Percentiles rank a stretch among this genome's conserved stretches.
Conservation (phyloP, 768 basidiomycete species). For the Crassisporium funariophilum region DNA sequence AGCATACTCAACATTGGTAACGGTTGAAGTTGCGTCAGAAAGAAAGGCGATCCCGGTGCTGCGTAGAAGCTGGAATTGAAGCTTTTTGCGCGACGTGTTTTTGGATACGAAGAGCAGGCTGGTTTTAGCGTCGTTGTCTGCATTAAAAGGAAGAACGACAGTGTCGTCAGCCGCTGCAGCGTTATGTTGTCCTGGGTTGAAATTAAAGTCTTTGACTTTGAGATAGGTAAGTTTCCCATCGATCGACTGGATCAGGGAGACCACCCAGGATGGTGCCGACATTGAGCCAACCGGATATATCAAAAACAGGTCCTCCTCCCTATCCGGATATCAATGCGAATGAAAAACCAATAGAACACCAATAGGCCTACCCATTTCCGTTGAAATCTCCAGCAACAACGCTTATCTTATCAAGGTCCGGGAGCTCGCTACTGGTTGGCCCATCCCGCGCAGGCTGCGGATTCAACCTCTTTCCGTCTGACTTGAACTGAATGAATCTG, state of each 20-base stretch:
- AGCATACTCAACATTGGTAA: background rate
- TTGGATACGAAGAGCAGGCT: background rate
- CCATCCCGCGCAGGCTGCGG: background rate
- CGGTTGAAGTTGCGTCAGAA: background rate
- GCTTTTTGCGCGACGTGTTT: background rate
- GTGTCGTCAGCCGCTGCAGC: no score
- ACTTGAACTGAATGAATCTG: conserved; percentile 1
- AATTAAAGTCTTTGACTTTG: background rate
- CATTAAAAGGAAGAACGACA: background rate
- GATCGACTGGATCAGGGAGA: background rate
- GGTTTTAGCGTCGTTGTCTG: conserved; percentile 2
- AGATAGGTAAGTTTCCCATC: background rate
- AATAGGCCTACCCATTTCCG: conserved; percentile 2
- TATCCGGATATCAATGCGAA: background rate
- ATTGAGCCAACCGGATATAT: no score
- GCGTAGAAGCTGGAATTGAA: conserved; percentile 1
- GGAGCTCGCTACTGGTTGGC: background rate
- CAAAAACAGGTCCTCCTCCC: conserved; percentile 2
- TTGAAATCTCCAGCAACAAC: conserved; percentile 1
- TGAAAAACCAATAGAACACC: background rate
- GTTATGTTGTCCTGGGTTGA: no score
- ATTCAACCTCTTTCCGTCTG: background rate
- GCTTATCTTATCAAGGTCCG: background rate
- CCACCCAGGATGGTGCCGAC: background rate
- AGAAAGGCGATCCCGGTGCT: background rate